A percentile compares a stretch with the other conserved stretches of the same genome.
Evolutionary conservation across 2,329 filamentous ascomycete species (phyloP).

Genomic region (Teratosphaeria viscida): DNA sequence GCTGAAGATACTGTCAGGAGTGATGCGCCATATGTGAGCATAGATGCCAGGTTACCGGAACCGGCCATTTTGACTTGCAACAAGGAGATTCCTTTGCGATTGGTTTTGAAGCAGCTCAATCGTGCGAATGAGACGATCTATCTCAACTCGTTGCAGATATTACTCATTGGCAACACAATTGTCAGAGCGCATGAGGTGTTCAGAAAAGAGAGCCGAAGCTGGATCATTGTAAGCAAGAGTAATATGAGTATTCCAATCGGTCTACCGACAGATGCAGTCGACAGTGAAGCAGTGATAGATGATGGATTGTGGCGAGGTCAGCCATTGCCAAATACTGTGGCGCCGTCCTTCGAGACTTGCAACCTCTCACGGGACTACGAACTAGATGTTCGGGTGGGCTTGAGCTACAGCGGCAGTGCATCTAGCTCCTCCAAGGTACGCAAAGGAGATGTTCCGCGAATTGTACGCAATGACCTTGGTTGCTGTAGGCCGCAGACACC

Average conservation of each 20-base stretch:
- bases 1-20: not conserved
- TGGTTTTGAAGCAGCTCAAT: conserved; percentile 68
- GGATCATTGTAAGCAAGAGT: conserved; percentile 62
- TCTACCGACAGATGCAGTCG: conserved; percentile 43
- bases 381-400: conserved; percentile 67
- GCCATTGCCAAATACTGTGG: conserved; percentile 71
- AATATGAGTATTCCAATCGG: conserved; percentile 64
- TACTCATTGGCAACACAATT: conserved; percentile 68
- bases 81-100: conserved; percentile 66
- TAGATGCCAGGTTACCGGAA: conserved; percentile 78
- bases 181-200: conserved; percentile 67
- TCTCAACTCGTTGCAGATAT: conserved; percentile 69
- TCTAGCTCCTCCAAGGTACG: conserved; percentile 34
- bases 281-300: conserved; percentile 33
- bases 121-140: conserved; percentile 60
- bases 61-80: conserved; percentile 86
- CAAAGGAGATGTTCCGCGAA: conserved; percentile 12
- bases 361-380: conserved; percentile 77
- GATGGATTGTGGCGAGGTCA: conserved; percentile 65
- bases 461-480: conserved; percentile 9
- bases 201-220: conserved; percentile 60
- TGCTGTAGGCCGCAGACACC: not conserved
- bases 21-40: conserved; percentile 49
- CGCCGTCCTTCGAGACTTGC: conserved; percentile 79
- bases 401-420: conserved; percentile 59